Base-by-base conservation (phyloP, 768 basidiomycete genomes). In the Pisolithus orientalis region DNA sequence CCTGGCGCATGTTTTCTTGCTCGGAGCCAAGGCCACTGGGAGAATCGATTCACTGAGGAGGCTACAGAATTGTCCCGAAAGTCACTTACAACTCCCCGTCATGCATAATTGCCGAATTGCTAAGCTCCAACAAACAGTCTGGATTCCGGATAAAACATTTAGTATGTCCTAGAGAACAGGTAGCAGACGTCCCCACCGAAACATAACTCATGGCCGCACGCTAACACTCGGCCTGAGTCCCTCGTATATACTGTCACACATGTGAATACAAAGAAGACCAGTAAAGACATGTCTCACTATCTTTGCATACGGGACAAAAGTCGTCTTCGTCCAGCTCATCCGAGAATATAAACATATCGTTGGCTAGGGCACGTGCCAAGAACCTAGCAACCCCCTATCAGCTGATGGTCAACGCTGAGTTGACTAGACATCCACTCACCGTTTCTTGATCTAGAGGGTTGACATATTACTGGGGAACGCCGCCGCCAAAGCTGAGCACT, bases 201-300 rank as follows among this genome's bases (percentile, higher is more conserved):
- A 59, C 88, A 90, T 37, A 86, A 75, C 51, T 82, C 79, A 58
- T 90, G 87, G 0, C 78, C 74, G 58, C 90, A 90, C 0, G 68
- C 62, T 9, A 89, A 73, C n/a, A 90, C 66, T 6, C 80, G 73
- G 1, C 84, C 83, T 53, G 73, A 80, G 46, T 76, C 70, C 14
- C 70, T 70, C 29, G 72, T 67, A 50, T 78, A 75, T 52, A 78
- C 79, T 79, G 55, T 8, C n/a, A 47, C 42, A 53, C 34, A 31
- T 52, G 28, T 25, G 25, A 43, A 27, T 21, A 7, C 28, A 49
- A 47, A 27, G 32, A 49, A 17, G 28, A 17, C 38, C n/a, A 42
- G 24, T 13, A 48, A 17, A 29, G 29, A 50, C 53, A 45, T 13
- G 28, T 59, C 75, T 42, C 59, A 84, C 83, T 64, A 47, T 90